Base-by-base conservation (phyloP, 129 eudicot species). In the Gnaphalium uliginosum region DNA sequence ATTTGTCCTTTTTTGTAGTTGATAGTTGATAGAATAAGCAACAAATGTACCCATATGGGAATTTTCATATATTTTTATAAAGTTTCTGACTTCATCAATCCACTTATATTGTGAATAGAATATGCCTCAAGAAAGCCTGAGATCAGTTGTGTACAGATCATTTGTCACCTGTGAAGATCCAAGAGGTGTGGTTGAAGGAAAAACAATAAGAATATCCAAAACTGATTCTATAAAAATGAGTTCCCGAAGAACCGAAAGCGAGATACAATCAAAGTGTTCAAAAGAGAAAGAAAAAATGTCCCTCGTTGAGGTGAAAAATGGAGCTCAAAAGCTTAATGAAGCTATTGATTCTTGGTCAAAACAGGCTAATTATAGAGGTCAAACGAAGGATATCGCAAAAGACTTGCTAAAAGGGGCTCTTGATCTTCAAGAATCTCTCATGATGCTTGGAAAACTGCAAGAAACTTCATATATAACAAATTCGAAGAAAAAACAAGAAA, bases 81-180 rank as follows among this genome's bases (percentile, higher is more conserved):
- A 19, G 69, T 35, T 46, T 78, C 68, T 85, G 96, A 88, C 89
- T 74, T 51, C 60, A 71, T 85, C 91, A 77, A 71, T 76, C 66
- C 33, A 39, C 56, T 65, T 69, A 59, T 30, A 4, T 17, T 77
- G 69, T 77, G 39, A 66, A 73, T 73, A 89, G 94, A 87, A 86
- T 86, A 93, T 93, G 96, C 96, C 95, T 86, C 96, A 88, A 81
- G 98, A 86, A 66, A 83, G 83, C 58, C 54, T 82, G 51, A 92
- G 87, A 85, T 89, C 98, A 83, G 86, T 66, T 81, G 88, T 80
- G 67, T 92, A 84, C 53, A 88, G 90, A 90, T 88, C 98, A 79
- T 90, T 93, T 82, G 87, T 93, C 93, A 89, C 95, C 14, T 93
- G 98, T 71, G 90, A 90, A 80, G 96, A 93, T 85, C 96, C 98